Base-by-base conservation (phyloP, 306 rosid genomes). In the Gastrolobium villosum region DNA sequence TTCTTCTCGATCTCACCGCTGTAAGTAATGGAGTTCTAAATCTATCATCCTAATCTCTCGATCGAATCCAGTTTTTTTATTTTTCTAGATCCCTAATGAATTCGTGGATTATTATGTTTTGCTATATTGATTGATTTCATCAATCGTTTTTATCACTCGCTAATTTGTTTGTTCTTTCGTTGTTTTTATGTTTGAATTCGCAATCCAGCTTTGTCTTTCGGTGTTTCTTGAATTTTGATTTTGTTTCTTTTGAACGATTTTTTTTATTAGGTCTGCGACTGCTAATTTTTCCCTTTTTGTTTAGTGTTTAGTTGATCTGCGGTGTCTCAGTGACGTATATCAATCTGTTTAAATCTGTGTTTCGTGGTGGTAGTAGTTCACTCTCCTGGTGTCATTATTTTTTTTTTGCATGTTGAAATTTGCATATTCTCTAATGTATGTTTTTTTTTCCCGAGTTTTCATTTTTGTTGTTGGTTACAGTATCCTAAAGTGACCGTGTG, bases 1-100 rank as follows among this genome's bases (percentile, higher is more conserved):
- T 46, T 72, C 84, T 85, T 73, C 85, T 76, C 87, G 93, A 88
- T 92, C 97, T 86, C 89, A 82, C 69, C 72, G 77, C 96, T 92
- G 98, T 94, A 78, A 85, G 98, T 81, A 68, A 37, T 74, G 1
- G 11, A 83, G 57, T 70, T 83, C 60, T 63, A 72, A 84, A 84
- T 93, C 83, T 41, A 6, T 68, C 67, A 28, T 62, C 84, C 73
- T 71, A 68, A 49, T 76, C 66, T 40, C 26, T 65, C 44, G 75
- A 85, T 84, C 61, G 14, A 53, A 69, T 45, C 46, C 30, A 20
- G 10, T 20, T 20, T 52, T n/a, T 75, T 52, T 7, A 8, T 30
- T 28, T 15, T n/a, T 45, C 79, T 67, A 88, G 99, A 92, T 94
- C 99, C 90, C 90, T 70, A 82, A 79, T 83, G 76, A 41, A 53